Evolutionary conservation across 1,284 basidiomycete genomes (phyloP), one percentile per base, ranked within the genome.

Genomic region (Ceratobasidium sp.): DNA sequence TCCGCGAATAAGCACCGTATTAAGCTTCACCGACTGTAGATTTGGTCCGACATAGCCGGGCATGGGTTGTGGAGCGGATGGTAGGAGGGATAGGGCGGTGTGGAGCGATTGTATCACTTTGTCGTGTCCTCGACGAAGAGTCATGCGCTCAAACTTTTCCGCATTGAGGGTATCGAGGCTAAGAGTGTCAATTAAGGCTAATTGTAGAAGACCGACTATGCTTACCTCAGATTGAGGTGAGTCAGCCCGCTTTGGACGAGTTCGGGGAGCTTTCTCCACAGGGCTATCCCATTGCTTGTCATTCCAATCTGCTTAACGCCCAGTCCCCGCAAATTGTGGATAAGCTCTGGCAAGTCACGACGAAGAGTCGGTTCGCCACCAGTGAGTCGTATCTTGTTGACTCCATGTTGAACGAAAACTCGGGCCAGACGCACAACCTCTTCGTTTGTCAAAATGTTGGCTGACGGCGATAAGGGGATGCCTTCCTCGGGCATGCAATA

Each of bases 401-500:
- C 89, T 1, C 93, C 93, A 74, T 84, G 87, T 76, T 85, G 84
- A 2, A 96, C 92, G 73, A 96, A 96, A 27, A 95, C 79, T 29
- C 82, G 79, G 0, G 92, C 90, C 0, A 95, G 81, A 62, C 89
- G 87, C 47, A 92, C 77, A 29, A 95, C 79, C 76, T 95, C 93
- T 60, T 88, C 84, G 70, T 93, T 87, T 0, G 90, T 87, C 38
- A 95, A 82, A 69, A 94, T 83, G 69, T 90, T 83, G 8, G 81
- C 80, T 40, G 81, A 80, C 1, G 92, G 92, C 8, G 91, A 90
- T 22, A 95, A 82, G 57, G 89, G 85, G 0, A 93, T 81, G 38
- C 93, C 93, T 74, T 92, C 87, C 69, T 83, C 86, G 1, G 93
- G 93, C 93, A 95, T 96, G 76, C 93, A 96, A 76, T 95, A 95